These are phyloP conservation scores for Aspergillus japonicus DNA, from an alignment of 2,329 filamentous ascomycete species.

Conservation along the genomic window DNA sequence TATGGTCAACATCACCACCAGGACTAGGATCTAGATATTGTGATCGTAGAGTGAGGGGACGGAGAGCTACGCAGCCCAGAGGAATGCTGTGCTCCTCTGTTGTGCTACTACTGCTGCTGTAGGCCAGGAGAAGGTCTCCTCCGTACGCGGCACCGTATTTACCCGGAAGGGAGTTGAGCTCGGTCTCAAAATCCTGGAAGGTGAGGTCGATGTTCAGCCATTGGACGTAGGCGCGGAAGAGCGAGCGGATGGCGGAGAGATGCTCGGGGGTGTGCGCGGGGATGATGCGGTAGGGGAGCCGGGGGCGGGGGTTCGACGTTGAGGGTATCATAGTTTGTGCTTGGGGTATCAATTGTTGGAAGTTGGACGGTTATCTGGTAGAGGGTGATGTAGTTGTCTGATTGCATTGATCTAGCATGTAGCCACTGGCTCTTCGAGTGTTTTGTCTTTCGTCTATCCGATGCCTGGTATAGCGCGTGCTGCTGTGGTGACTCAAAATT, in stretches of 20 bases:
- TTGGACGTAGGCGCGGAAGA: conserved; percentile 45
- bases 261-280: conserved; percentile 45
- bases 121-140: conserved; percentile 52
- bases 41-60: conserved; percentile 21
- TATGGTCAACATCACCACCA: not conserved
- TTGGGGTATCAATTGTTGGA: not conserved
- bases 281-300: conserved; percentile 27
- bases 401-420: not conserved
- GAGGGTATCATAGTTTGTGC: not conserved
- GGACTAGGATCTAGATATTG: not conserved
- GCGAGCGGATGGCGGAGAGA: conserved; percentile 39
- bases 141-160: conserved; percentile 49
- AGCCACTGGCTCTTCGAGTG: no score
- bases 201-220: conserved; percentile 55
- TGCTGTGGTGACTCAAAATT: no score
- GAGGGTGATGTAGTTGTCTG: no score
- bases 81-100: conserved; percentile 9
- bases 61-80: conserved; percentile 54
- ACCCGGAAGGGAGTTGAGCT: conserved; percentile 55
- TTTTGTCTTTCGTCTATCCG: no score
- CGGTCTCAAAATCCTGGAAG: conserved; percentile 56
- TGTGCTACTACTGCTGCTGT: conserved; percentile 11
- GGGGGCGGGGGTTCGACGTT: not conserved
- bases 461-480: no score
- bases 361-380: no score